Percentiles rank a stretch among this genome's conserved stretches.
Evolutionary conservation across 2,329 filamentous ascomycete genomes (phyloP).

Genomic region (Atkinsonella texensis): DNA sequence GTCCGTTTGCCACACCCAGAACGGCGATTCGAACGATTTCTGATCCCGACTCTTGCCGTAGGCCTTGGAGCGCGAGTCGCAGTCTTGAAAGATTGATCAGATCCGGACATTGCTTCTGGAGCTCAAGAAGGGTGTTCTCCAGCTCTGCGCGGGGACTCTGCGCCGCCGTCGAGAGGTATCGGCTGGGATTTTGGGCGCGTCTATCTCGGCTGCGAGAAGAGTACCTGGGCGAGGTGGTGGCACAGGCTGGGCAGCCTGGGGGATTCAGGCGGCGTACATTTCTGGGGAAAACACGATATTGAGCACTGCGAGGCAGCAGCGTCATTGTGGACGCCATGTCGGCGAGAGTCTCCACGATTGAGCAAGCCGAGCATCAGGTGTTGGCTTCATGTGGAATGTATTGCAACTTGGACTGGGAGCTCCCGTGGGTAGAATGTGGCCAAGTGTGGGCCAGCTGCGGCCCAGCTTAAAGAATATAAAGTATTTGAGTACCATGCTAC

Average conservation of each 20-base stretch:
- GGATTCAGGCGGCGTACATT: constrained; percentile 6
- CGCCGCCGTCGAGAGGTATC: constrained; percentile 18
- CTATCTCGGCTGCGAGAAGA: constrained; percentile 10
- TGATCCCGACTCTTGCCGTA: constrained; percentile 42
- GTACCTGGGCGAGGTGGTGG: constrained; percentile 10
- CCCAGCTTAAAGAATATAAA: too few relatives aligned
- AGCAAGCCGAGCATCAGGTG: background rate
- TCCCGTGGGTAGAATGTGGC: background rate
- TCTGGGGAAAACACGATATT: constrained; percentile 15
- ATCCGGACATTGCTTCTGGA: constrained; percentile 48
- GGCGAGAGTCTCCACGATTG: constrained; percentile 2
- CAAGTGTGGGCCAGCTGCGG: background rate
- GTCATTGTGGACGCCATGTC: constrained; percentile 21
- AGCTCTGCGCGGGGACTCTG: constrained; percentile 38
- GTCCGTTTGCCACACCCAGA: constrained; percentile 32
- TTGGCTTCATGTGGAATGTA: background rate
- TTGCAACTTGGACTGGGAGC: background rate
- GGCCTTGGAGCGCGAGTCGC: constrained; percentile 56
- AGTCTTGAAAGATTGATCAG: constrained; percentile 58
- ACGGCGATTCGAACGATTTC: constrained; percentile 49
- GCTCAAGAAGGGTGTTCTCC: constrained; percentile 42
- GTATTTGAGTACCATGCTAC: too few relatives aligned
- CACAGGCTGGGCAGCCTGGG: constrained; percentile 22
- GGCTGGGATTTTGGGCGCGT: constrained; percentile 11
- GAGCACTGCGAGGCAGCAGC: constrained; percentile 16